phyloP scores from a whole-genome alignment of 805 yeast species.

The Starmerella potacharoeniae region DNA sequence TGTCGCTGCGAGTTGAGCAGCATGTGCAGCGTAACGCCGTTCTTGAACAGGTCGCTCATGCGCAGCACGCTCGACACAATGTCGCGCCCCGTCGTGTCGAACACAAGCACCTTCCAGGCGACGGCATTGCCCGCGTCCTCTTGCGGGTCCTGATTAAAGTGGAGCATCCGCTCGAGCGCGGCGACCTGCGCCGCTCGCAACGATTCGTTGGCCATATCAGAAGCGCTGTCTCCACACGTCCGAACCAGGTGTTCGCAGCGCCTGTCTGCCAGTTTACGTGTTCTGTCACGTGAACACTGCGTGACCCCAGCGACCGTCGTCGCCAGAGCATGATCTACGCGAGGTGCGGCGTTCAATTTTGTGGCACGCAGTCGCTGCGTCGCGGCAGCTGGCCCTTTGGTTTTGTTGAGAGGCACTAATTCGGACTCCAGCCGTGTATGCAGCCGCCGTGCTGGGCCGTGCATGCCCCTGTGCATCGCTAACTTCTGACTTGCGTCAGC shows the following conservation, averaged over 20 bases:
- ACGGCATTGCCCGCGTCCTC: constrained; percentile 11
- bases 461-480: too few species aligned
- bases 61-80: constrained; percentile 84
- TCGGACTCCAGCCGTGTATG: too few species aligned
- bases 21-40: constrained; percentile 87
- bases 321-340: neutral
- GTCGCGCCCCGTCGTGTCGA: constrained; percentile 71
- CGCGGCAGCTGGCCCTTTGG: too few species aligned
- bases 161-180: constrained; percentile 70
- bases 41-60: constrained; percentile 77
- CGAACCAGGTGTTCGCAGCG: neutral
- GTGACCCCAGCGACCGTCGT: neutral
- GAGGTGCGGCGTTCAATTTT: too few species aligned
- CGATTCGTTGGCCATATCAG: constrained; percentile 6
- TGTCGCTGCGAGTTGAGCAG: constrained; percentile 59
- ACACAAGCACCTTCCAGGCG: constrained; percentile 77
- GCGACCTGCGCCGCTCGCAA: constrained; percentile 31
- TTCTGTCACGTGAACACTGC: neutral
- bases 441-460: too few species aligned
- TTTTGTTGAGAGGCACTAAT: too few species aligned
- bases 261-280: neutral
- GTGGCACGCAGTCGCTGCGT: too few species aligned
- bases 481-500: too few species aligned
- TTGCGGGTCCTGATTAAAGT: constrained; percentile 54
- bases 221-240: neutral